Conservation (phyloP, 2,329 filamentous ascomycete species). For the Akanthomyces lecanii region DNA sequence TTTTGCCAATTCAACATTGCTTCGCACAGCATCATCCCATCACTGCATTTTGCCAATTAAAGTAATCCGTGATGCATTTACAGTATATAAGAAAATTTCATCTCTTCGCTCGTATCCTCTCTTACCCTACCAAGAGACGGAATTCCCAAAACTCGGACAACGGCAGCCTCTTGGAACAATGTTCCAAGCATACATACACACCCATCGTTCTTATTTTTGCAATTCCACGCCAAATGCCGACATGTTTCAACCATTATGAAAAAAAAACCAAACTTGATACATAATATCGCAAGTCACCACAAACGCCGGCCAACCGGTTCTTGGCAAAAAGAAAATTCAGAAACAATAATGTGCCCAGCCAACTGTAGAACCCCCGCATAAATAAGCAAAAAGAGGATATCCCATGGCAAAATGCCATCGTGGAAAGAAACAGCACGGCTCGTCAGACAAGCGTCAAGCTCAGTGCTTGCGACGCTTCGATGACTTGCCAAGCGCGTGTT, state of each 20-base stretch:
- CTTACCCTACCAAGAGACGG: neutral
- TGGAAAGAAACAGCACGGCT: slow-evolving; percentile 15
- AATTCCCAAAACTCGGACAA: neutral
- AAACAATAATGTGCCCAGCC: slow-evolving; percentile 15
- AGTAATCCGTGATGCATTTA: slow-evolving; percentile 13
- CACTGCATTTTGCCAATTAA: neutral
- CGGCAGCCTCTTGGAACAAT: neutral
- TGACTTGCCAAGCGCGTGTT: neutral
- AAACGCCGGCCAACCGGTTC: slow-evolving; percentile 16
- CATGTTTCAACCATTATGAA: slow-evolving; percentile 8
- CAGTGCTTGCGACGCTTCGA: neutral
- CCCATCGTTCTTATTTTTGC: neutral
- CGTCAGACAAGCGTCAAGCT: slow-evolving; percentile 7
- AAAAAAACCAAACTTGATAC: slow-evolving; percentile 10
- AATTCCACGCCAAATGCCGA: slow-evolving; percentile 13
- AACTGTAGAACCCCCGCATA: slow-evolving; percentile 14
- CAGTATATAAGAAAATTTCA: slow-evolving; percentile 2
- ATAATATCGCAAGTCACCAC: slow-evolving; percentile 1
- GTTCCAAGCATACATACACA: neutral
- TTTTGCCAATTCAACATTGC: neutral
- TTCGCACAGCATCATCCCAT: too few relatives aligned
- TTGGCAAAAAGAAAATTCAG: slow-evolving; percentile 11
- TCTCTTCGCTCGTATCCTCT: neutral
- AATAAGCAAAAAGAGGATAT: slow-evolving; percentile 18
- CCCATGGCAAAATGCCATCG: slow-evolving; percentile 20